Base-by-base conservation (phyloP, 2,329 filamentous ascomycete genomes). In the Podosphaera xanthii region DNA sequence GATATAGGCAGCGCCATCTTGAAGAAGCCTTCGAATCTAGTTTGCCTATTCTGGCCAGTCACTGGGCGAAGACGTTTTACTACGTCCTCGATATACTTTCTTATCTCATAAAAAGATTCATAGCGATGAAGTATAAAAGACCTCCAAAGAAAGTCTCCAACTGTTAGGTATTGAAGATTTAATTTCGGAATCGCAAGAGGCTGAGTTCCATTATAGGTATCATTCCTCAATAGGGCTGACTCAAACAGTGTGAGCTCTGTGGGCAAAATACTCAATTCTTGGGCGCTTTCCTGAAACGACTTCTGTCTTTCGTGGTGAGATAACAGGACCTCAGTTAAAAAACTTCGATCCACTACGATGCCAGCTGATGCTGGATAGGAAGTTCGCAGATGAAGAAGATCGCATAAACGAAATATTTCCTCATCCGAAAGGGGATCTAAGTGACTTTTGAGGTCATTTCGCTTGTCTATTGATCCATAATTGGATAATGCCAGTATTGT, bases 61-160 rank as follows among this genome's bases (percentile, higher is more conserved):
- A 83, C 80, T 1, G 91, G 90, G 63, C 84, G 81, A 61, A 98
- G 73, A 53, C 88, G 82, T 67, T 86, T 86, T 57, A 97, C 69
- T 5, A 85, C 82, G 55, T 87, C 80, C 68, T 95, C 88, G 60
- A 98, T 82, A 68, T 98, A 88, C 67, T 89, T 91, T 53, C 89
- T 82, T 61, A 98, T 91, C 61, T 88, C 87, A 69, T 94, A 97
- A 69, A 97, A 96, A 0, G 91, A 80, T 70, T 98, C 92, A 60
- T 84, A 86, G 48, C 91, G 82, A 69, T 95, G 92, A 7, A 98
- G 75, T 12, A 94, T 77, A 66, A 97, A 84, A 0, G 91, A 89
- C 62, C 94, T 81, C 89, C 90, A 98, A n/a, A 98, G 73, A 66
- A 98, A 98, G 70, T 98, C 92, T 2, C 89, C 89, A 57, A 95